Evolutionary conservation across 129 eudicot species (phyloP).

Genomic region (Daucus carota): DNA sequence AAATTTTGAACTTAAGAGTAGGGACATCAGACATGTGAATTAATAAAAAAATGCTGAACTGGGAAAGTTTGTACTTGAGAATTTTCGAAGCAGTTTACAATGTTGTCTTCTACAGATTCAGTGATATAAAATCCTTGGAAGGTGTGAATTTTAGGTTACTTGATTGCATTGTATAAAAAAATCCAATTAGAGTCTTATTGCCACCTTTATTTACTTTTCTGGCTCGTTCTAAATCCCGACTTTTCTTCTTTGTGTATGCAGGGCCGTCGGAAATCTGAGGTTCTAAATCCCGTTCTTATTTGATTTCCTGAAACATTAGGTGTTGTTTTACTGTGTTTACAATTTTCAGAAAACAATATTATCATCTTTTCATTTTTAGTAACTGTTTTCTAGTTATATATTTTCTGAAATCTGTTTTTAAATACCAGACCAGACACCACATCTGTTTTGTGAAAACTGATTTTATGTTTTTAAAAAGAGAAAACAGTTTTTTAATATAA

Average conservation of each 20-base stretch:
- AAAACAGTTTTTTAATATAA: too few relatives aligned
- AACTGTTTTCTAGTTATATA: too few relatives aligned
- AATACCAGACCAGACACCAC: too few relatives aligned
- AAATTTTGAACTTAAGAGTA: not conserved
- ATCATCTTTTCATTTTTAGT: too few relatives aligned
- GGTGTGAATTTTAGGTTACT: not conserved
- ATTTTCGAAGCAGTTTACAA: not conserved
- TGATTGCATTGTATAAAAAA: not conserved
- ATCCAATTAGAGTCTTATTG: not conserved
- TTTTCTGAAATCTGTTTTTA: too few relatives aligned
- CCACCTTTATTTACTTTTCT: not conserved
- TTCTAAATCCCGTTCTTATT: not conserved
- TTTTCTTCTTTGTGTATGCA: conserved; percentile 25
- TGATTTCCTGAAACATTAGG: not conserved
- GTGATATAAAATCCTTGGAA: not conserved
- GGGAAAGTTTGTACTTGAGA: not conserved
- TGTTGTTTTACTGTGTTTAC: too few relatives aligned
- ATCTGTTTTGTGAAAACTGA: too few relatives aligned
- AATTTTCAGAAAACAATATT: too few relatives aligned
- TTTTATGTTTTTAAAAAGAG: too few relatives aligned
- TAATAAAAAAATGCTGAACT: not conserved
- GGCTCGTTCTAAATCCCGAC: not conserved
- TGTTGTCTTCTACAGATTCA: not conserved
- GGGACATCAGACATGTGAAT: not conserved
- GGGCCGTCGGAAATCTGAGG: conserved; percentile 29